Evolutionary conservation across 225 moss, liverwort and hornwort species (phyloP), one percentile per base, ranked within the genome.

Genomic region (Pseudoscleropodium purum): DNA sequence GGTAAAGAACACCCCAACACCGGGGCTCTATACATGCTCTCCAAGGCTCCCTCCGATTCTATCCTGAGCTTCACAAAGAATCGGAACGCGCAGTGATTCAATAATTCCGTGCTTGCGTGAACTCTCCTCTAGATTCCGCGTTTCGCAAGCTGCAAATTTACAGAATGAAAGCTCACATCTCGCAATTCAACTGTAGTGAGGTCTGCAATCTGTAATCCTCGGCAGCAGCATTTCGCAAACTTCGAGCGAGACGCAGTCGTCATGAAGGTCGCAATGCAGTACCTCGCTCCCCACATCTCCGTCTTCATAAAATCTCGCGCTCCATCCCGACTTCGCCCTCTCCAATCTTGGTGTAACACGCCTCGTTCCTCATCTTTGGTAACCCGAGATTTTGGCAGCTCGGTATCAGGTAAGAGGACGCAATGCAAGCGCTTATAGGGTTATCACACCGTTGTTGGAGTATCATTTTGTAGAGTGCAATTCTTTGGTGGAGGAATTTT

Each of bases 191-290:
- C 27, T 57, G 14, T 39, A 79, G 84, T 62, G 59, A 75, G 64
- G 76, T 82, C 18, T 85, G 90, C 47, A 43, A 79, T 86, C 63
- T 82, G 74, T 91, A 49, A 24, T 29, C 21, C 74, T 80, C 74
- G 61, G 72, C 52, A 57, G 31, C 24, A 45, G 27, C 24, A 47
- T 51, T 84, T 77, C 64, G 24, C 52, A 52, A 80, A 56, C 25
- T 24, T 43, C 33, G 77, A 90, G 82, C 64, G 56, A 37, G 17
- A 39, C 84, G 31, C 69, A 51, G 91, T 27, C 66, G 91, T 69
- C 72, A 94, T 93, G 94, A 93, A 93, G 89, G 86, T 93, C 43
- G 92, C 92, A 77, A 90, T 94, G 93, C 94, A 92, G 72, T 68
- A 81, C 70, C 78, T 94, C 16, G 92, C 91, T 87, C 93, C 93